A percentile compares a stretch with the other conserved stretches of the same genome.
Conservation (phyloP, 2,329 filamentous ascomycete genomes). For the Colletotrichum spinosum region DNA sequence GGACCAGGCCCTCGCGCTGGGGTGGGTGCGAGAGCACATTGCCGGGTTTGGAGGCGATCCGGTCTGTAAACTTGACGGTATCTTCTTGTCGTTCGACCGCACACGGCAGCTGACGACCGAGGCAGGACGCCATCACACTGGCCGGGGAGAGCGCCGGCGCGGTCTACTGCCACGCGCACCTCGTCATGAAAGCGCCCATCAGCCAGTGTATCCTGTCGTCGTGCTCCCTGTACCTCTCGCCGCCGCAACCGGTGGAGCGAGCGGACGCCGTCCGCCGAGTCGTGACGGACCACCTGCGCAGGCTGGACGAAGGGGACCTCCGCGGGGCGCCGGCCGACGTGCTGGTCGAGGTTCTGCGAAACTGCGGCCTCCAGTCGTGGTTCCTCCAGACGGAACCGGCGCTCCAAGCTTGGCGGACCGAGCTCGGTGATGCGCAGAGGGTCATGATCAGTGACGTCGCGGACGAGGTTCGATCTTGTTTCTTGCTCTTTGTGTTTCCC, state of each 20-base stretch:
- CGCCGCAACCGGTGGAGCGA: constrained; percentile 48
- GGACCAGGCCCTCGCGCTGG: constrained; percentile 48
- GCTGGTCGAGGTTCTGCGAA: constrained; percentile 49
- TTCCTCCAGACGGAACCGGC: constrained; percentile 53
- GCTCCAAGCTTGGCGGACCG: constrained; percentile 51
- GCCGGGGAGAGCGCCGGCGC: constrained; percentile 60
- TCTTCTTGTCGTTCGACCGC: too few relatives aligned
- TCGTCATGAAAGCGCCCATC: constrained; percentile 47
- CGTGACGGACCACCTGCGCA: neutral
- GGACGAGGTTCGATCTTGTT: constrained; percentile 48
- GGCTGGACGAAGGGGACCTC: constrained; percentile 31
- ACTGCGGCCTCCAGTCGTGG: constrained; percentile 52
- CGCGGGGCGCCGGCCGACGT: constrained; percentile 43
- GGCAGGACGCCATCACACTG: constrained; percentile 51
- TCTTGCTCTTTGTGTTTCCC: too few relatives aligned
- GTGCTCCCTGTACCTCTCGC: constrained; percentile 55
- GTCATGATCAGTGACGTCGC: constrained; percentile 57
- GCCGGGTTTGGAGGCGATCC: constrained; percentile 45
- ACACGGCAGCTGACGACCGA: constrained; percentile 34
- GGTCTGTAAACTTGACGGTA: constrained; percentile 18
- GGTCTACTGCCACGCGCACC: constrained; percentile 56
- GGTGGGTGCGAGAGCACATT: constrained; percentile 44
- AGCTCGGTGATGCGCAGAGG: constrained; percentile 46
- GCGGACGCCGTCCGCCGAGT: constrained; percentile 1
- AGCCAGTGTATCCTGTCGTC: constrained; percentile 53